These are phyloP conservation scores for Thalia dealbata DNA, from an alignment of 176 grass and related monocot genomes.

Conservation along the genomic window DNA sequence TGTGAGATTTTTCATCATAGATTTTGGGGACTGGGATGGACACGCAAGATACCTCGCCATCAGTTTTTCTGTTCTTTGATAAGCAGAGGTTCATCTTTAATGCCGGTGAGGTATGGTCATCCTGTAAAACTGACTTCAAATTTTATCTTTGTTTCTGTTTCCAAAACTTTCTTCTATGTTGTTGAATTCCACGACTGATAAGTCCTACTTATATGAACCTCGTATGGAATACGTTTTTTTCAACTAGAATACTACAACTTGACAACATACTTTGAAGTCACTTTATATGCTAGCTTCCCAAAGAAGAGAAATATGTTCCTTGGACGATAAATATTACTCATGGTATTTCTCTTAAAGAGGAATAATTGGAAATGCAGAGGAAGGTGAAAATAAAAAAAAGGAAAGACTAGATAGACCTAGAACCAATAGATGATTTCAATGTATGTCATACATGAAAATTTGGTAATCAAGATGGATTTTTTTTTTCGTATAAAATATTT, in stretches of 20 bases:
- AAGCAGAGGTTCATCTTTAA: constrained; percentile 94
- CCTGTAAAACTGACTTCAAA: no score
- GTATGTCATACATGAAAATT: no score
- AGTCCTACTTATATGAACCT: not conserved
- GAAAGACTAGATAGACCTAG: no score
- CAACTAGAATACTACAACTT: not conserved
- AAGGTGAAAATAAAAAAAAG: no score
- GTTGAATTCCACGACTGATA: not conserved
- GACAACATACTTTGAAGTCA: not conserved
- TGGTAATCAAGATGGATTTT: no score
- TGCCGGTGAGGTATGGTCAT: constrained; percentile 70
- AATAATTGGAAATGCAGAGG: not conserved
- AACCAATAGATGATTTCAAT: no score
- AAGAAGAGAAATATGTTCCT: not conserved
- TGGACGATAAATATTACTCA: no score
- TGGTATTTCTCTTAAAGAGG: no score
- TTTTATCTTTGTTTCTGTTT: no score
- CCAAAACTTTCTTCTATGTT: not conserved
- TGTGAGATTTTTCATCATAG: constrained; percentile 28
- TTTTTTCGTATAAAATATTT: no score
- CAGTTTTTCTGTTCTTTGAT: constrained; percentile 90
- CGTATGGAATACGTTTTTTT: not conserved
- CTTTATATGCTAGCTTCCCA: not conserved
- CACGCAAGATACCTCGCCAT: constrained; percentile 87
- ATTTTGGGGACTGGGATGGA: constrained; percentile 98